Evolutionary conservation across 2,329 filamentous ascomycete genomes (phyloP), one percentile per base, ranked within the genome.

Genomic region (Claviceps digitariae): DNA sequence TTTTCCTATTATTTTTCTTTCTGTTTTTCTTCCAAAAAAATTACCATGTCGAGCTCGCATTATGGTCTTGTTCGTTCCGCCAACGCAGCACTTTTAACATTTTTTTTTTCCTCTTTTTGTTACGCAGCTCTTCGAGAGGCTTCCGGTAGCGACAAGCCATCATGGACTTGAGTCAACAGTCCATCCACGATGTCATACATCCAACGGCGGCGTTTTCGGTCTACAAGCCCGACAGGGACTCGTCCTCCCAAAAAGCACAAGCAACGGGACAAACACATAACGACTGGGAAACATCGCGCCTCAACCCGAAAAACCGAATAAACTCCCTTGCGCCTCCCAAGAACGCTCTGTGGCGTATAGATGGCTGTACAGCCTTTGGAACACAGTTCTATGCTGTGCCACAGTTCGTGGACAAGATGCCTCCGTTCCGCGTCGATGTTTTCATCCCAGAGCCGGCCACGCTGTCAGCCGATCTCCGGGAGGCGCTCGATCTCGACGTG

Each of bases 291-390:
- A 56, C 62, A 3, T 82, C 78, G 5, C 64, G 69, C 43, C 67
- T 82, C 44, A 83, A 83, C 57, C 79, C 79, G 8, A 80, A 78
- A 62, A 82, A 81, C 59, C 72, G 79, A 55, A 76, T 82, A 61
- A 72, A 82, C 61, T 79, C 76, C 57, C 72, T 83, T 17, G 71
- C 69, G 2, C 63, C 68, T 8, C 70, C 72, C 2, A 50, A 59
- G 15, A 58, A 65, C 0, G 72, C 77, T 2, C 63, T 77, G 8
- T 83, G 79, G 79, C 72, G 76, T 36, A 74, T 83, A 48, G 79
- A 83, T 57, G 79, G 79, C 49, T 78, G 74, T 58, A 75, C 76
- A 23, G 75, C 72, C 20, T 69, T 78, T 52, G 79, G 78, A 4
- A 80, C 75, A 12, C 79, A 81, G 61, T 78, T 75, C 60, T 82